Percentiles rank a stretch among this genome's conserved stretches.
phyloP scores from a whole-genome alignment of 2,329 filamentous ascomycete genomes.

The Colletotrichum navitas region DNA sequence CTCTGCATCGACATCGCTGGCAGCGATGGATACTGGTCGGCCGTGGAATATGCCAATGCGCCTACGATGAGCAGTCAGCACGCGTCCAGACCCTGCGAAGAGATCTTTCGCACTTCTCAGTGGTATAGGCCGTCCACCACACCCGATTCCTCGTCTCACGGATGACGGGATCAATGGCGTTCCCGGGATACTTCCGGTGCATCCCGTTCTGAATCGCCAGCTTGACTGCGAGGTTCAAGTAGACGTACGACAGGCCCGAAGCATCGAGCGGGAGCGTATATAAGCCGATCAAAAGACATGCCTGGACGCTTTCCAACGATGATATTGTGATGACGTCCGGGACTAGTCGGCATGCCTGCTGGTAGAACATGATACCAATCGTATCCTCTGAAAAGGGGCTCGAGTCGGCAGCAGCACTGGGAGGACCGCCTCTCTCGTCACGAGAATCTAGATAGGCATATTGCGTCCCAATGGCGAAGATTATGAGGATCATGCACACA shows the following conservation, averaged over 20 bases:
- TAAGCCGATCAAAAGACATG: conserved; percentile 67
- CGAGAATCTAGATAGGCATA: conserved; percentile 61
- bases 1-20: conserved; percentile 66
- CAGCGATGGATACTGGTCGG: conserved; percentile 65
- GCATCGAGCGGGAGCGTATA: conserved; percentile 68
- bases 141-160: conserved; percentile 67
- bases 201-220: conserved; percentile 72
- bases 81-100: rapidly evolving
- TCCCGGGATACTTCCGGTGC: conserved; percentile 65
- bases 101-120: conserved; percentile 61
- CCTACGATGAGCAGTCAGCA: conserved; percentile 49
- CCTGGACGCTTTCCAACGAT: conserved; percentile 69
- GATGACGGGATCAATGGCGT: conserved; percentile 60
- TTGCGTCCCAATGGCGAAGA: conserved; percentile 64
- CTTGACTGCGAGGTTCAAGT: conserved; percentile 67
- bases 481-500: conserved; percentile 60
- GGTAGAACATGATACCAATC: conserved; percentile 68
- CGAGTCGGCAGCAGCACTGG: conserved; percentile 41
- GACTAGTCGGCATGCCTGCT: conserved; percentile 65
- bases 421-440: conserved; percentile 38
- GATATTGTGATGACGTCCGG: conserved; percentile 69
- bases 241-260: conserved; percentile 68
- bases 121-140: conserved; percentile 69
- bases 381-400: conserved; percentile 61
- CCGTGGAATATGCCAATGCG: conserved; percentile 69